Conservation (phyloP, 345 rosid species). For the Trapa bicornis region DNA sequence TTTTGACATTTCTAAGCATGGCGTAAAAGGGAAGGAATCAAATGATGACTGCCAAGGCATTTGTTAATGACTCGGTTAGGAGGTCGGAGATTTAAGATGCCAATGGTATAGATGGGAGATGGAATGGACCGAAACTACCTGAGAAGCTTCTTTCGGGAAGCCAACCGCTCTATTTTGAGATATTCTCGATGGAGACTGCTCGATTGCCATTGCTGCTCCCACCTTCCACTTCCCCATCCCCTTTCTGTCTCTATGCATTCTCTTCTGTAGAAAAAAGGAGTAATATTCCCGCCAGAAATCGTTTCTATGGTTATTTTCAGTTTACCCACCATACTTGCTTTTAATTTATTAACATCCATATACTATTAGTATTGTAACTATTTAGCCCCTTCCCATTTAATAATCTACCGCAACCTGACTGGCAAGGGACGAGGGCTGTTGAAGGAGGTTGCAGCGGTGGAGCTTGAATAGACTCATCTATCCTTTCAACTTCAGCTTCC, state of each 20-base stretch:
- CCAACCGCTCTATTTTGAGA: neutral
- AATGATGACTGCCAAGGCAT: neutral
- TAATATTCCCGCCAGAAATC: neutral
- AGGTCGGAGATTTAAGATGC: neutral
- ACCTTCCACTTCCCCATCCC: neutral
- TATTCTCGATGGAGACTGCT: neutral
- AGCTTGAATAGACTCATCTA: no score
- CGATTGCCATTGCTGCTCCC: neutral
- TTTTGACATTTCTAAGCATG: no score
- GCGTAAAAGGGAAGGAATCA: neutral
- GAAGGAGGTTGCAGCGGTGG: no score
- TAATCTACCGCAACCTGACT: no score
- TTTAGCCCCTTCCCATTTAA: neutral
- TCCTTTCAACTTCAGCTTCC: no score
- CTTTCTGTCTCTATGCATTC: no score
- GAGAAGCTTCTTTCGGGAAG: slow-evolving; percentile 1
- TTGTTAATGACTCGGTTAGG: neutral
- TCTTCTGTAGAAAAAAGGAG: neutral
- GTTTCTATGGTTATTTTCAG: neutral
- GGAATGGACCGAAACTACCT: neutral
- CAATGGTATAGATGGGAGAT: neutral
- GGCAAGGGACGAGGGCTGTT: no score
- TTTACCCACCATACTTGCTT: neutral
- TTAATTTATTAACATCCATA: neutral
- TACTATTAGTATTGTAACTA: neutral